Percentiles rank a stretch among this genome's conserved stretches.
phyloP scores from a whole-genome alignment of 2,329 filamentous ascomycete genomes.

The Fusarium sp. region DNA sequence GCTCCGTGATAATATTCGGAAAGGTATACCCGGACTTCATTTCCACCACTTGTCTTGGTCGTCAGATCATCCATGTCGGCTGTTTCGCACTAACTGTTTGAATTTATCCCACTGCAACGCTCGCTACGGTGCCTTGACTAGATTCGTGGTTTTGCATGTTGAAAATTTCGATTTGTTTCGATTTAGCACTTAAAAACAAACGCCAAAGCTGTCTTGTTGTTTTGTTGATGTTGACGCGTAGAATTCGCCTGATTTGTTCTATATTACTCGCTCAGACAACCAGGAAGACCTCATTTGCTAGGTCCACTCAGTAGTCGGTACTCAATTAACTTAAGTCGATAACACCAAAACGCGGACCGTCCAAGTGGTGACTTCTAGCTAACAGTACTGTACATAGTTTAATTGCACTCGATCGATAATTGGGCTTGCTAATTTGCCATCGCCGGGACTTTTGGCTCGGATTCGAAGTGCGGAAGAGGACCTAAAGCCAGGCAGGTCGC shows the following conservation, averaged over 20 bases:
- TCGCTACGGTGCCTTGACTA: neutral
- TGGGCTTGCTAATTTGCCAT: constrained; percentile 7
- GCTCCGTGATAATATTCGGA: neutral
- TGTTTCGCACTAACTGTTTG: neutral
- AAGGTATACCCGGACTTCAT: constrained; percentile 33
- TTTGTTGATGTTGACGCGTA: neutral
- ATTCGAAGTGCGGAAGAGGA: neutral
- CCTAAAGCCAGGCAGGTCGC: neutral
- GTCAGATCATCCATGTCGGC: constrained; percentile 22
- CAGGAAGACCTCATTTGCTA: constrained; percentile 6
- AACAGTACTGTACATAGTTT: neutral
- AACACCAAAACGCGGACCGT: neutral
- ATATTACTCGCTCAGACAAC: constrained; percentile 1
- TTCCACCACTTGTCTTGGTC: constrained; percentile 34
- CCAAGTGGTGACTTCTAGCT: neutral
- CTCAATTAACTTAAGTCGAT: neutral
- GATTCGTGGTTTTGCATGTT: constrained; percentile 1
- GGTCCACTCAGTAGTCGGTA: neutral
- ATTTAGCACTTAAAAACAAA: neutral
- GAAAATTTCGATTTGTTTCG: neutral
- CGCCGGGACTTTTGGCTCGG: neutral
- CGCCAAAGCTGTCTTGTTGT: neutral
- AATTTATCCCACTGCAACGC: neutral
- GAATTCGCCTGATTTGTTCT: neutral
- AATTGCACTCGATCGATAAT: constrained; percentile 16